These are phyloP conservation scores for Talinum fruticosum DNA, from an alignment of 148 eudicot genomes.

Conservation along the genomic window DNA sequence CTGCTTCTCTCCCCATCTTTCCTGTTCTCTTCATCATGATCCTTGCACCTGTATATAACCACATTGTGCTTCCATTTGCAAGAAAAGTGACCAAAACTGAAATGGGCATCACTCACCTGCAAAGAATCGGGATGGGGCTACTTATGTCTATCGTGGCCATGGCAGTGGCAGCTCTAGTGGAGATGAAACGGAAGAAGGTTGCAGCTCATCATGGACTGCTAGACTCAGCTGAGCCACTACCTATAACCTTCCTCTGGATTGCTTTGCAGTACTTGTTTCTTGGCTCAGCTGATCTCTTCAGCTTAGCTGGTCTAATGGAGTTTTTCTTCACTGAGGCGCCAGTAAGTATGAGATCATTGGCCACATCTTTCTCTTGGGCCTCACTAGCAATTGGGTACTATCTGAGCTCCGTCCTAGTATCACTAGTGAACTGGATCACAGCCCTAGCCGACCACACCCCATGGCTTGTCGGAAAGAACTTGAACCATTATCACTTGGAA, in stretches of 20 bases:
- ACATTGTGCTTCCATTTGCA: conserved; percentile 52
- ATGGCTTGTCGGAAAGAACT: conserved; percentile 72
- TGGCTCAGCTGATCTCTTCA: conserved; percentile 90
- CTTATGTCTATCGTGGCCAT: conserved; percentile 66
- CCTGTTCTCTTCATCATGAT: conserved; percentile 73
- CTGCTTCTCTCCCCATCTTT: conserved; percentile 87
- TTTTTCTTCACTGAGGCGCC: conserved; percentile 97
- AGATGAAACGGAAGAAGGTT: conserved; percentile 51
- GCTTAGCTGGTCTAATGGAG: conserved; percentile 83
- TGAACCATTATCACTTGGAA: conserved; percentile 72
- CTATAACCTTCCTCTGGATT: conserved; percentile 80
- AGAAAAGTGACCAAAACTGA: conserved; percentile 56
- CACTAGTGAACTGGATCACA: conserved; percentile 54
- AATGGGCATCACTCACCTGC: conserved; percentile 71
- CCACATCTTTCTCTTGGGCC: conserved; percentile 87
- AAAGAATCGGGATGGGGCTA: conserved; percentile 75
- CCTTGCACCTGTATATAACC: conserved; percentile 74
- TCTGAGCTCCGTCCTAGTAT: conserved; percentile 73
- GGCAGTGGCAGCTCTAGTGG: conserved; percentile 81
- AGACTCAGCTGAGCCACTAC: conserved; percentile 56
- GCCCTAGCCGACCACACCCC: conserved; percentile 41
- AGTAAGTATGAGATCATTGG: conserved; percentile 73
- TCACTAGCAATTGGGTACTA: conserved; percentile 87
- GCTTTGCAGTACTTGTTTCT: conserved; percentile 75
- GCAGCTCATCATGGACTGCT: conserved; percentile 40